Conservation (phyloP, 495 filamentous ascomycete genomes). For the Podospora appendiculata region DNA sequence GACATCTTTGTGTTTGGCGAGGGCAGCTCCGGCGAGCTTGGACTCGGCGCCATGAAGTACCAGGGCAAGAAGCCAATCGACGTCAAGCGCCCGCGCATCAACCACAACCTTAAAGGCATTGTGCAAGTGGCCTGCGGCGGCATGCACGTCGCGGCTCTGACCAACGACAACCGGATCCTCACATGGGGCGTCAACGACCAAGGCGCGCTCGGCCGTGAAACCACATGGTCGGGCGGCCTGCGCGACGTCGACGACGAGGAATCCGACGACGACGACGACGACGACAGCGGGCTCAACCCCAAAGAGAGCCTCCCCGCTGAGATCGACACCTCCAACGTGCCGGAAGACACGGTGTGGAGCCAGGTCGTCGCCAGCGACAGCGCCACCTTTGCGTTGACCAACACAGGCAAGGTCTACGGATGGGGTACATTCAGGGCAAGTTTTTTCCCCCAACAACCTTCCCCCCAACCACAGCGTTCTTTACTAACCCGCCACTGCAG, state of each 20-base stretch:
- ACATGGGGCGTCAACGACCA: slow-evolving; percentile 69
- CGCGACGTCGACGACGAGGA: slow-evolving; percentile 52
- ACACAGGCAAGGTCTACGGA: slow-evolving; percentile 54
- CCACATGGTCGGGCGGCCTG: slow-evolving; percentile 46
- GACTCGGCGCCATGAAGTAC: slow-evolving; percentile 35
- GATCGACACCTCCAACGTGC: slow-evolving; percentile 37
- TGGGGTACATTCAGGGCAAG: slow-evolving; percentile 55
- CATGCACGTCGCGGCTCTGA: slow-evolving; percentile 57
- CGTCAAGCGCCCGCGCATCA: slow-evolving; percentile 49
- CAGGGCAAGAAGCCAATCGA: slow-evolving; percentile 47
- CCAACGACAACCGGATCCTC: slow-evolving; percentile 55
- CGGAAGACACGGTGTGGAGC: slow-evolving; percentile 46
- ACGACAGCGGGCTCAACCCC: slow-evolving; percentile 47
- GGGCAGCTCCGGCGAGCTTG: slow-evolving; percentile 47
- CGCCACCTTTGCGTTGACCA: slow-evolving; percentile 56
- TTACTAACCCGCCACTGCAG: neutral
- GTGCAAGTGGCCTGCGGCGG: slow-evolving; percentile 57
- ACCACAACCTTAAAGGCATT: slow-evolving; percentile 46
- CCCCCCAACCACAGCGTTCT: too few relatives aligned
- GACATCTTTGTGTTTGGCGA: slow-evolving; percentile 51
- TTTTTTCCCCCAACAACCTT: too few relatives aligned
- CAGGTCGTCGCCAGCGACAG: slow-evolving; percentile 59
- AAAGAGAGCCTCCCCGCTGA: slow-evolving; percentile 51
- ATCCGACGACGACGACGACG: slow-evolving; percentile 31
- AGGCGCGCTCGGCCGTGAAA: slow-evolving; percentile 57